Evolutionary conservation across 305 asterid genomes (phyloP).

Genomic region (Fraxinus dipetala): DNA sequence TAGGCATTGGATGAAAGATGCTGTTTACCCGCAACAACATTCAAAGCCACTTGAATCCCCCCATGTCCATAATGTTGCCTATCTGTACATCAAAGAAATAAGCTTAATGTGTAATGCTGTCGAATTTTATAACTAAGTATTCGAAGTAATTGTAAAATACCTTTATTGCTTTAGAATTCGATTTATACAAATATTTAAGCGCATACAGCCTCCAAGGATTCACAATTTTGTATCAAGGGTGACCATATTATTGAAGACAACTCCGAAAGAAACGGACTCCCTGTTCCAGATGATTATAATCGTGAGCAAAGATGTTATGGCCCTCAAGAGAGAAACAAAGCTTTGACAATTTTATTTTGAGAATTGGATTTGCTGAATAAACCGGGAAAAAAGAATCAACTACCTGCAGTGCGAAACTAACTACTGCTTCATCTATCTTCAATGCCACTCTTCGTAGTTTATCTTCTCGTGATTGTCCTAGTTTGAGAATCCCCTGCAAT

Average conservation of each 20-base stretch:
- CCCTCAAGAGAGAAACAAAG: neutral
- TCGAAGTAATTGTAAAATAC: neutral
- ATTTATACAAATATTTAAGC: neutral
- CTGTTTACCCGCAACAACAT: neutral
- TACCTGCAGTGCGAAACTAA: conserved; percentile 87
- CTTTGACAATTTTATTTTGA: neutral
- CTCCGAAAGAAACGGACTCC: conserved; percentile 88
- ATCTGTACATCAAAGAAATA: neutral
- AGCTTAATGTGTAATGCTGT: neutral
- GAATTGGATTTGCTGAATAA: neutral
- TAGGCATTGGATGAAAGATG: neutral
- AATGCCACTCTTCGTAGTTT: conserved; percentile 69
- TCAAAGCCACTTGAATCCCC: neutral
- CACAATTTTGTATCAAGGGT: conserved; percentile 1
- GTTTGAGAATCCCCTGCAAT: conserved; percentile 81
- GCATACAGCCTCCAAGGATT: conserved; percentile 5
- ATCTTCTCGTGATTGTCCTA: conserved; percentile 79
- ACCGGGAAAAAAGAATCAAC: neutral
- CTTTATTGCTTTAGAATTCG: conserved; percentile 22
- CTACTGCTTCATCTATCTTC: conserved; percentile 67
- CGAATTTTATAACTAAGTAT: neutral
- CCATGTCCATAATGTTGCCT: neutral
- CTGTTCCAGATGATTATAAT: conserved; percentile 33
- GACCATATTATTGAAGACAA: conserved; percentile 54
- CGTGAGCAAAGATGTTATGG: conserved; percentile 1